Evolutionary conservation across 164 flowering plant species (phyloP), one percentile per base, ranked within the genome.

Genomic region (Piper longum): DNA sequence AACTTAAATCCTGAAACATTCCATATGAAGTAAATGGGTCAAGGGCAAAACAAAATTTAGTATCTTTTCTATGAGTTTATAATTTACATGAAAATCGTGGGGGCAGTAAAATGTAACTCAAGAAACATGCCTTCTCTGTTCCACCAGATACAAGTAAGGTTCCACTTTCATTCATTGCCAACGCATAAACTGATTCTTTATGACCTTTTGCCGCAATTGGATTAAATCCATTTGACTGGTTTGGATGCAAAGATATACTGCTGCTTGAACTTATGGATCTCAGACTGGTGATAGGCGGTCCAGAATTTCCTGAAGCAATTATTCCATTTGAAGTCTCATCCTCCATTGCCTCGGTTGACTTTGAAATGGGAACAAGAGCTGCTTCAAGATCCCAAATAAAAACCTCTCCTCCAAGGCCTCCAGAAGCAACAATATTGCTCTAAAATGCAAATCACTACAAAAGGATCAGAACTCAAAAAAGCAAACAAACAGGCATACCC

Each of bases 391-490:
- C 99, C 99, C 99, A 93, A 67, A 93, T 61, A 67, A 90, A 93
- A 41, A 93, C 92, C 83, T 90, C 97, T 64, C 96, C 97, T 64
- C 99, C 99, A 77, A 93, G 99, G 70, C 97, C 99, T 76, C 91
- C 97, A 61, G 99, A 93, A 65, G 97, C 96, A 77, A 93, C 83
- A 72, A 83, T 62, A 79, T 88, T 90, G 81, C 86, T 85, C 99
- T 93, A 86, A 79, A 82, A 84, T 73, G 78, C 81, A 83, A 73
- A 84, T 77, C 75, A 85, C 88, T 83, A 87, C 58, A 73, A 78
- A 68, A 78, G 67, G 74, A 83, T 87, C 77, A 87, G 85, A 70
- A 76, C 61, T 71, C 73, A 65, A 64, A 60, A 66, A 18, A 57
- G 64, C 60, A 68, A 73, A 41, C 59, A 14, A 41, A 40, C n/a